Conservation (phyloP, 192 early-diverging fungal species). For the Coemansia sp. region DNA sequence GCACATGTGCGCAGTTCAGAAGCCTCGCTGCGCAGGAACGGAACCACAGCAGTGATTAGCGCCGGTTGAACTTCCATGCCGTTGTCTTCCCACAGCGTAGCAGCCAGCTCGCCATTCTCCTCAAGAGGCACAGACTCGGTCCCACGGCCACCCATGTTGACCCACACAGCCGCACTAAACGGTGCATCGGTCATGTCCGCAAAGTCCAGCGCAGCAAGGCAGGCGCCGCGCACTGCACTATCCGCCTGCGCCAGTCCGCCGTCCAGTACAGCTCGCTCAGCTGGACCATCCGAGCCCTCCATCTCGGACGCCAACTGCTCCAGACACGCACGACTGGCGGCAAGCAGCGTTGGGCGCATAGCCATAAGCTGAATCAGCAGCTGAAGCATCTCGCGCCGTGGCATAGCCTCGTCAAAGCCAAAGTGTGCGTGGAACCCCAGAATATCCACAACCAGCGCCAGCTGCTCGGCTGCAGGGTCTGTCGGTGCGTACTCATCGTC, state of each 20-base stretch:
- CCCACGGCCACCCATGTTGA: slow-evolving; percentile 25
- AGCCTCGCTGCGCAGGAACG: slow-evolving; percentile 21
- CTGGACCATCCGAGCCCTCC: slow-evolving; percentile 40
- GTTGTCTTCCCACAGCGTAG: slow-evolving; percentile 45
- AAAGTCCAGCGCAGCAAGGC: slow-evolving; percentile 50
- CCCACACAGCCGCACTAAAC: slow-evolving; percentile 31
- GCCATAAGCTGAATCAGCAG: slow-evolving; percentile 64
- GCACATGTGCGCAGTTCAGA: slow-evolving; percentile 33
- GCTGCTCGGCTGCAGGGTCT: slow-evolving; percentile 59
- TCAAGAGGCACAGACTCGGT: slow-evolving; percentile 25
- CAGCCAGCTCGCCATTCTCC: slow-evolving; percentile 38
- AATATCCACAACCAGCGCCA: slow-evolving; percentile 65
- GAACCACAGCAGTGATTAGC: slow-evolving; percentile 28
- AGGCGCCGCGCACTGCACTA: slow-evolving; percentile 41
- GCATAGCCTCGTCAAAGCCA: slow-evolving; percentile 44
- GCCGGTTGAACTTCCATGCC: slow-evolving; percentile 28
- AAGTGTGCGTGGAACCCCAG: slow-evolving; percentile 62
- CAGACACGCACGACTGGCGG: slow-evolving; percentile 44
- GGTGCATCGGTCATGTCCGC: slow-evolving; percentile 43
- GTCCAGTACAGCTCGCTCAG: slow-evolving; percentile 41
- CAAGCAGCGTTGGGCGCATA: slow-evolving; percentile 52
- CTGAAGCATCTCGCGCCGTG: slow-evolving; percentile 65
- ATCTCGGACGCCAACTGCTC: slow-evolving; percentile 59
- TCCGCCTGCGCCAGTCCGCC: slow-evolving; percentile 33
- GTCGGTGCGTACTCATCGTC: slow-evolving; percentile 51